phyloP scores from a whole-genome alignment of 129 eudicot genomes.

The Artemisia tridentata region DNA sequence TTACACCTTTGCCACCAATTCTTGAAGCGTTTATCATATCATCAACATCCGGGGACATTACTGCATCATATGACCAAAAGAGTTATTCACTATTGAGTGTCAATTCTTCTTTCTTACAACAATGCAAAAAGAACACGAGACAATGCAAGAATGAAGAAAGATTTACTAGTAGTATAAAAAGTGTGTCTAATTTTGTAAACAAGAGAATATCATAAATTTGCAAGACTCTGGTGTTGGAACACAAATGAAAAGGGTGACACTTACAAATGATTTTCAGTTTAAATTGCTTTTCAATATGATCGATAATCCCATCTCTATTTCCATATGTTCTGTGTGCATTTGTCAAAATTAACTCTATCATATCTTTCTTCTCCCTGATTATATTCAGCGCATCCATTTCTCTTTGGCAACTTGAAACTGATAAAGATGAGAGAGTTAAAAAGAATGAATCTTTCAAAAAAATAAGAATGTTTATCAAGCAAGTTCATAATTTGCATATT shows the following conservation, averaged over 20 bases:
- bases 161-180: slow-evolving; percentile 1
- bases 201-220: not conserved
- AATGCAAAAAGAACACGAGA: not conserved
- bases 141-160: not conserved
- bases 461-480: not conserved
- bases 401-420: slow-evolving; percentile 32
- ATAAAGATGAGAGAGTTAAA: not conserved
- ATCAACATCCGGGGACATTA: slow-evolving; percentile 39
- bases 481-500: slow-evolving; percentile 10
- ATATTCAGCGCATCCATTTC: slow-evolving; percentile 35
- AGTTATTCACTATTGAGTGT: slow-evolving; percentile 5
- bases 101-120: slow-evolving; percentile 2
- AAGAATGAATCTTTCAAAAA: not conserved
- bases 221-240: slow-evolving; percentile 12
- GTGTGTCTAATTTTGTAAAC: not conserved
- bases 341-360: slow-evolving; percentile 27
- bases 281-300: slow-evolving; percentile 29
- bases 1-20: slow-evolving; percentile 29
- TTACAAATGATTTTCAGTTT: slow-evolving; percentile 34
- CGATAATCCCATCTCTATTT: slow-evolving; percentile 28
- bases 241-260: slow-evolving; percentile 16
- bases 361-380: slow-evolving; percentile 30
- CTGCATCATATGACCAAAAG: slow-evolving; percentile 20
- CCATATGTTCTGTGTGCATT: slow-evolving; percentile 36
- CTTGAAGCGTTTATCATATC: slow-evolving; percentile 17